Conservation (phyloP, 2,329 filamentous ascomycete genomes). For the Phialophora macrospora region DNA sequence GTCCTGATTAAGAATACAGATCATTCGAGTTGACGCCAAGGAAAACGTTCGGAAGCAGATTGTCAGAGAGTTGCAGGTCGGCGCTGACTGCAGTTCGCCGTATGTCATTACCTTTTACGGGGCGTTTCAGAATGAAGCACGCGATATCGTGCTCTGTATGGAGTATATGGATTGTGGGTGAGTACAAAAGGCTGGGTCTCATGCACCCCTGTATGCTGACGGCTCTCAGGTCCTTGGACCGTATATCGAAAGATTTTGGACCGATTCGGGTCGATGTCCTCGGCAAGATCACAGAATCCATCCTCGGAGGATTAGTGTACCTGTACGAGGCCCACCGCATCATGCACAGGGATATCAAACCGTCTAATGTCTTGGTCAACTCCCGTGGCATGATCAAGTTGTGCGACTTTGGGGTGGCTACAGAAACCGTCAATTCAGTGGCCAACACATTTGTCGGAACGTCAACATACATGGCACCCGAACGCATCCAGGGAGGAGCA, state of each 20-base stretch:
- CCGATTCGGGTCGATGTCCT: conserved; percentile 94
- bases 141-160: conserved; percentile 99
- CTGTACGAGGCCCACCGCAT: conserved; percentile 95
- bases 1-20: conserved; percentile 57
- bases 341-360: conserved; percentile 99
- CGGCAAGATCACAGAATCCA: conserved; percentile 96
- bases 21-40: conserved; percentile 98
- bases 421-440: conserved; percentile 95
- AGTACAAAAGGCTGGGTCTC: conserved; percentile 46
- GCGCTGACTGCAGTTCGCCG: conserved; percentile 95
- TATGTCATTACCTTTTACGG: conserved; percentile 98
- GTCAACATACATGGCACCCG: conserved; percentile 98
- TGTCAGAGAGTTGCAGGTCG: conserved; percentile 94
- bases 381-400: conserved; percentile 93
- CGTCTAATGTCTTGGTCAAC: conserved; percentile 96
- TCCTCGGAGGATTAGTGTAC: conserved; percentile 89
- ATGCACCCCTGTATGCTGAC: background rate
- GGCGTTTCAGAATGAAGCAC: conserved; percentile 92
- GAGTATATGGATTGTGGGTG: conserved; percentile 99
- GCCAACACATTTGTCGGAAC: conserved; percentile 98
- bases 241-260: conserved; percentile 91
- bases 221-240: conserved; percentile 76
- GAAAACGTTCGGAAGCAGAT: conserved; percentile 97
- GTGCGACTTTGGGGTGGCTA: conserved; percentile 98
- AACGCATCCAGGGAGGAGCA: conserved; percentile 93